These are phyloP conservation scores for Lepidium didymum DNA, from an alignment of 345 rosid species.

Conservation along the genomic window DNA sequence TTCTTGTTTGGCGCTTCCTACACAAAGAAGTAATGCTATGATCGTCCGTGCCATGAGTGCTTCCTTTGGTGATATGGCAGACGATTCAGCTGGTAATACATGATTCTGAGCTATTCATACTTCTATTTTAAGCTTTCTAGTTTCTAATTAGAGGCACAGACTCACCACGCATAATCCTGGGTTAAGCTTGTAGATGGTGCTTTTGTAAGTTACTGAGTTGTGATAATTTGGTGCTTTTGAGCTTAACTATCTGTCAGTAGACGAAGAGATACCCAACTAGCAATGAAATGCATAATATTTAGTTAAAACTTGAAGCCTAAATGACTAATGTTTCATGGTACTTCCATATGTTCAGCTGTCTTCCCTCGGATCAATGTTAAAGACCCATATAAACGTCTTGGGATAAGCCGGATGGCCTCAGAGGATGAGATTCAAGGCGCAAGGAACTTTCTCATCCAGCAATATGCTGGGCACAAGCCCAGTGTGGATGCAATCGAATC, in stretches of 20 bases:
- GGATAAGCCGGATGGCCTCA: slow-evolving; percentile 89
- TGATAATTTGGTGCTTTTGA: background rate
- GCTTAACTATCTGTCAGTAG: background rate
- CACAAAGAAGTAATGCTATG: slow-evolving; percentile 27
- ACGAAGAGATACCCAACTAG: background rate
- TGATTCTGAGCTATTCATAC: background rate
- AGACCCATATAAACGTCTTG: slow-evolving; percentile 86
- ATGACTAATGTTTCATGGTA: background rate
- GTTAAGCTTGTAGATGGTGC: background rate
- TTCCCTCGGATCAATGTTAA: slow-evolving; percentile 81
- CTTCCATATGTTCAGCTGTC: slow-evolving; percentile 39
- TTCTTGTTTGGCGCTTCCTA: slow-evolving; percentile 24
- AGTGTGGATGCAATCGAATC: slow-evolving; percentile 89
- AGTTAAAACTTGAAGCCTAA: background rate
- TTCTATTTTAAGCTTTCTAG: background rate
- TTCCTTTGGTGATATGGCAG: slow-evolving; percentile 59
- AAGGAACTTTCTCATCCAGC: slow-evolving; percentile 74
- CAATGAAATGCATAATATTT: background rate
- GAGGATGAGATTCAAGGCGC: slow-evolving; percentile 95
- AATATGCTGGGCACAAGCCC: slow-evolving; percentile 78
- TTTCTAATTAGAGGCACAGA: background rate
- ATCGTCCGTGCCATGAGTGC: slow-evolving; percentile 67
- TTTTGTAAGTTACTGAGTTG: background rate
- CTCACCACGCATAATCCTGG: background rate
- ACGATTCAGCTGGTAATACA: slow-evolving; percentile 44